These are phyloP conservation scores for Podila epicladia DNA, from an alignment of 192 early-diverging fungal species.

Conservation along the genomic window DNA sequence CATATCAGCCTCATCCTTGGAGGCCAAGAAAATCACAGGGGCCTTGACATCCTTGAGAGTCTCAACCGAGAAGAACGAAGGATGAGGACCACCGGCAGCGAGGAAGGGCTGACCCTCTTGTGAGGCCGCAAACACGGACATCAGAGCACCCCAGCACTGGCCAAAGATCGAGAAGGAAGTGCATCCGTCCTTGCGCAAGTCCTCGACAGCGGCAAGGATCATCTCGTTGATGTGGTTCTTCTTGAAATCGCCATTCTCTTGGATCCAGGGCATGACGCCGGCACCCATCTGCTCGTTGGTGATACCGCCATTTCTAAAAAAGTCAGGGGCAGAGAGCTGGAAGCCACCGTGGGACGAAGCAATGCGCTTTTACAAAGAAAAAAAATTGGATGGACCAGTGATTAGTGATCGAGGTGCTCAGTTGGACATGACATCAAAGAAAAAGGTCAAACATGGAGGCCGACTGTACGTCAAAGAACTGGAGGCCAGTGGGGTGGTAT, in stretches of 20 bases:
- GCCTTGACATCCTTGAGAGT: slow-evolving; percentile 53
- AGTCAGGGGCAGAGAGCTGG: slow-evolving; percentile 71
- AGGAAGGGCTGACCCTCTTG: slow-evolving; percentile 55
- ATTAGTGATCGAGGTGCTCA: background rate
- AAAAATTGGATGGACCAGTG: too few species aligned
- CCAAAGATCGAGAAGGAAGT: slow-evolving; percentile 63
- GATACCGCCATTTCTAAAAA: slow-evolving; percentile 63
- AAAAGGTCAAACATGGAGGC: background rate
- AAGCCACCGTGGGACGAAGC: slow-evolving; percentile 60
- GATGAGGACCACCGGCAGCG: slow-evolving; percentile 68
- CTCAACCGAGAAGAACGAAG: slow-evolving; percentile 47
- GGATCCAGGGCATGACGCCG: slow-evolving; percentile 40
- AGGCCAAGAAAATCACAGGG: slow-evolving; percentile 69
- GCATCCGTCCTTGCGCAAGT: slow-evolving; percentile 56
- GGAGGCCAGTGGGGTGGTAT: slow-evolving; percentile 64
- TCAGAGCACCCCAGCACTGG: slow-evolving; percentile 79
- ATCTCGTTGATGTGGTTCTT: slow-evolving; percentile 32
- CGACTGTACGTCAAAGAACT: slow-evolving; percentile 71
- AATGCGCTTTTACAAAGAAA: slow-evolving; percentile 5
- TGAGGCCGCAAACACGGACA: slow-evolving; percentile 58
- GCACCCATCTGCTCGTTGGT: slow-evolving; percentile 32
- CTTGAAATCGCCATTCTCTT: slow-evolving; percentile 25
- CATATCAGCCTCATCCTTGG: slow-evolving; percentile 72
- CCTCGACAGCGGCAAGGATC: slow-evolving; percentile 28
- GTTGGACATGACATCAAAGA: background rate